phyloP scores from a whole-genome alignment of 495 filamentous ascomycete species.

The Lasiosphaeria ovina region DNA sequence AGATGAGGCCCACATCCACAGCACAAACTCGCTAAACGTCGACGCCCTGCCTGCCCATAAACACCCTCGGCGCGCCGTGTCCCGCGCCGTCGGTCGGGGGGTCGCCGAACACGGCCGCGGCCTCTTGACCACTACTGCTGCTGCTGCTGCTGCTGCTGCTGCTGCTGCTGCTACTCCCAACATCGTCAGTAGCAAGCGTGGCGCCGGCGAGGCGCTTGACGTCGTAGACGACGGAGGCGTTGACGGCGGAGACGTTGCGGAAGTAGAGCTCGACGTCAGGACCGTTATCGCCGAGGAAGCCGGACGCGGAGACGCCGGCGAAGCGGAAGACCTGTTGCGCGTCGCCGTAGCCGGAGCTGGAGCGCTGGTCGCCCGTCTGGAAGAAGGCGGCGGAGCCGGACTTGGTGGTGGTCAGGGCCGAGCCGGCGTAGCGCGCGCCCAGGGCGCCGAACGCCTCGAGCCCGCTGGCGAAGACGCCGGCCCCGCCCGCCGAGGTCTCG shows the following conservation, averaged over 20 bases:
- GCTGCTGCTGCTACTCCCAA: not conserved
- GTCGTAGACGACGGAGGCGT: slow-evolving; percentile 31
- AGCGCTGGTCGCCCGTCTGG: slow-evolving; percentile 44
- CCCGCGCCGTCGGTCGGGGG: not conserved
- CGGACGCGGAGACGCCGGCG: slow-evolving; percentile 23
- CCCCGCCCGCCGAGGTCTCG: slow-evolving; percentile 41
- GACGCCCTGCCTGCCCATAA: slow-evolving; percentile 14
- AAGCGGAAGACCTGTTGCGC: slow-evolving; percentile 58
- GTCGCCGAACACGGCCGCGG: not conserved
- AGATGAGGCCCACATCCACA: not conserved
- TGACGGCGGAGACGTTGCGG: slow-evolving; percentile 32
- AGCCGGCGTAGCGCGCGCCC: slow-evolving; percentile 30
- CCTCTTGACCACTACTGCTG: not conserved
- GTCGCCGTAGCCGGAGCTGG: slow-evolving; percentile 50
- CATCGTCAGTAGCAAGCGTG: too few species aligned
- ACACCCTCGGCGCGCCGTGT: slow-evolving; percentile 17
- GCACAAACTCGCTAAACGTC: not conserved
- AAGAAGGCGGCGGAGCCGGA: slow-evolving; percentile 56
- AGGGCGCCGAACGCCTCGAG: slow-evolving; percentile 47
- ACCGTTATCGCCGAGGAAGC: slow-evolving; percentile 11
- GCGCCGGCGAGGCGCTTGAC: slow-evolving; percentile 24
- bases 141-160: not conserved
- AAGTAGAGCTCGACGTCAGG: slow-evolving; percentile 30
- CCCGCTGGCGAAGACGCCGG: slow-evolving; percentile 60
- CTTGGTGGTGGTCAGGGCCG: slow-evolving; percentile 49